Evolutionary conservation across 192 early-diverging fungal genomes (phyloP), one percentile per base, ranked within the genome.

Genomic region (Backusella sp.): DNA sequence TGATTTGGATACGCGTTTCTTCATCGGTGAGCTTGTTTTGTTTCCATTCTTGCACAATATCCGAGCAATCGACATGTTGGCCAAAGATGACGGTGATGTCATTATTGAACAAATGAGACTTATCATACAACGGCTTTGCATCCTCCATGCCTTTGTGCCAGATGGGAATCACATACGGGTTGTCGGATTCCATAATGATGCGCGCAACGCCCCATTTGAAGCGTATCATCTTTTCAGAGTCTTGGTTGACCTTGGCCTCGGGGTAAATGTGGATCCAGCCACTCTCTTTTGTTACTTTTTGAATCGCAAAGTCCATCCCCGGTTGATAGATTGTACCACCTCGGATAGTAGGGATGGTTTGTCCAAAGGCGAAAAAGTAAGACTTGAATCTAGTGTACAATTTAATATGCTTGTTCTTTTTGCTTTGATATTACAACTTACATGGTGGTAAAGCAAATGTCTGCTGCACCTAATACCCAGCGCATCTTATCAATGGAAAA

Each of bases 211-310:
- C 96, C 96, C 96, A 97, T 77, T 91, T 90, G 77, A 96, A 94
- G 39, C 86, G 87, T 52, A 90, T 80, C 70, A 93, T 66, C 5
- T 34, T 53, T 6, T 82, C 75, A 4, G 79, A 73, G 11, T 83
- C 80, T 75, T 92, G 91, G 79, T 93, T 90, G 53, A 94, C 86
- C 72, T 85, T 89, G 37, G 87, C 94, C 76, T 97, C 96, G 6
- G 96, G 93, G 73, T 95, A 97, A n/a, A 97, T 84, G 67, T 97
- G 96, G 42, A 97, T 86, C 96, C 96, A 97, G 15, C 83, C 79
- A 73, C 90, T 89, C 23, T 90, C 86, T 62, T 62, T 23, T 12
- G 21, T 62, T 26, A 94, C 80, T 69, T 87, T 84, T 11, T 90
- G 83, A 41, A 96, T 80, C 6, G 92, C 94, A 74, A 88, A 88